phyloP scores from a whole-genome alignment of 2,329 filamentous ascomycete genomes.

The Madurella mycetomatis region DNA sequence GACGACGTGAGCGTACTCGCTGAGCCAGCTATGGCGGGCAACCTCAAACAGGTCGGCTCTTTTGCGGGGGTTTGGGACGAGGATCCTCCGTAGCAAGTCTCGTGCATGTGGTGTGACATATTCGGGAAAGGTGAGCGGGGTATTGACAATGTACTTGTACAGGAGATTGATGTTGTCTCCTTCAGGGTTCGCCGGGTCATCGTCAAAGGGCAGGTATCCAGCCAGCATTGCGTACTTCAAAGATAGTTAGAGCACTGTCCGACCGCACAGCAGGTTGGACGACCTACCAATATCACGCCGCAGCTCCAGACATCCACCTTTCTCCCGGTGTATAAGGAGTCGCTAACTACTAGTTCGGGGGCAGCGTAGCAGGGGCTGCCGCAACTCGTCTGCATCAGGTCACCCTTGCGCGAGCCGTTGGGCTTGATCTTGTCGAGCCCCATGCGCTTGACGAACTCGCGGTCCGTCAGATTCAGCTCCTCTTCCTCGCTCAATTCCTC shows the following conservation, averaged over 20 bases:
- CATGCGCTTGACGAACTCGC: conserved; percentile 80
- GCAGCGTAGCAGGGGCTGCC: conserved; percentile 97
- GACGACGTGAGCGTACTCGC: conserved; percentile 93
- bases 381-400: conserved; percentile 98
- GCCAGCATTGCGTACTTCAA: conserved; percentile 94
- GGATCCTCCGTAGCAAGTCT: conserved; percentile 84
- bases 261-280: background rate
- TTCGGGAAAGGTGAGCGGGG: conserved; percentile 94
- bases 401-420: conserved; percentile 76
- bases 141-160: conserved; percentile 99
- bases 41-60: conserved; percentile 96
- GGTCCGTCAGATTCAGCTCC: conserved; percentile 79
- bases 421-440: conserved; percentile 76
- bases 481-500: conserved; percentile 90
- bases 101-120: conserved; percentile 96
- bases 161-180: conserved; percentile 98
- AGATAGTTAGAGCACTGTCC: conserved; percentile 10
- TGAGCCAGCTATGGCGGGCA: conserved; percentile 95
- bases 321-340: conserved; percentile 92
- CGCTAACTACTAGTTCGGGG: conserved; percentile 93
- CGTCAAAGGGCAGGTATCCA: conserved; percentile 94
- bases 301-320: conserved; percentile 99
- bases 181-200: conserved; percentile 96
- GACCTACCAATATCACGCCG: conserved; percentile 88
- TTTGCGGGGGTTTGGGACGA: conserved; percentile 92